Evolutionary conservation across 2,329 filamentous ascomycete genomes (phyloP).

Genomic region (Penicillium sp.): DNA sequence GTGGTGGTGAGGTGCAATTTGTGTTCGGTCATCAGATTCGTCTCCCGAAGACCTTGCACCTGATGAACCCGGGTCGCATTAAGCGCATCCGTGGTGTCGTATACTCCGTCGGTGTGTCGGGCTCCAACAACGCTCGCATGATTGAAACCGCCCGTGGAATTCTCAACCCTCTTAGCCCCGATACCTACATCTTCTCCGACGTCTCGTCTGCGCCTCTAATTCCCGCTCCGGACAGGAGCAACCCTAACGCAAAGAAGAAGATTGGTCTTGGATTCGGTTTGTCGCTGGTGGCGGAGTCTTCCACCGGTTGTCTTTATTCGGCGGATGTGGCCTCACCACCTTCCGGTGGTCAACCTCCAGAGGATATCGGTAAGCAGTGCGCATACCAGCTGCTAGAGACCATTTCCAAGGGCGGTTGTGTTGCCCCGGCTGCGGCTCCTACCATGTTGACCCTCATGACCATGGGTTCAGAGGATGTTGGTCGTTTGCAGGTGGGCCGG

Average conservation of each 20-base stretch:
- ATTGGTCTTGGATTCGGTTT: slow-evolving; percentile 90
- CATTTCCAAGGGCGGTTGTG: slow-evolving; percentile 79
- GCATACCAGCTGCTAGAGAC: slow-evolving; percentile 86
- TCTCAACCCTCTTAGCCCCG: slow-evolving; percentile 79
- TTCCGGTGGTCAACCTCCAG: slow-evolving; percentile 77
- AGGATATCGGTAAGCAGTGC: slow-evolving; percentile 85
- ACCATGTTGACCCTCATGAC: slow-evolving; percentile 89
- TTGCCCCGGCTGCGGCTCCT: slow-evolving; percentile 67
- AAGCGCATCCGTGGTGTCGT: slow-evolving; percentile 90
- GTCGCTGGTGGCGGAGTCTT: slow-evolving; percentile 89
- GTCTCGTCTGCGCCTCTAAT: slow-evolving; percentile 61
- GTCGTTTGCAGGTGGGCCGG: slow-evolving; percentile 76
- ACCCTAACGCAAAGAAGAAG: slow-evolving; percentile 54
- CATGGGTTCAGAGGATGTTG: slow-evolving; percentile 96
- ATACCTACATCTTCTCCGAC: slow-evolving; percentile 84
- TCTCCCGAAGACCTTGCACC: slow-evolving; percentile 88
- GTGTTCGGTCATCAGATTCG: slow-evolving; percentile 91
- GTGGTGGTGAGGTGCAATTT: slow-evolving; percentile 89
- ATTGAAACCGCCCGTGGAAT: slow-evolving; percentile 87
- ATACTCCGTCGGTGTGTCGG: slow-evolving; percentile 88
- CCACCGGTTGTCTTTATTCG: slow-evolving; percentile 79
- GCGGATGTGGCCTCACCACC: slow-evolving; percentile 77
- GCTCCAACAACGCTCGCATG: slow-evolving; percentile 91
- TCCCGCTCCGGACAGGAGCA: slow-evolving; percentile 69
- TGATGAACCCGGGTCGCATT: slow-evolving; percentile 79